Conservation (phyloP, 2,329 filamentous ascomycete species). For the Fusarium marasasianum region DNA sequence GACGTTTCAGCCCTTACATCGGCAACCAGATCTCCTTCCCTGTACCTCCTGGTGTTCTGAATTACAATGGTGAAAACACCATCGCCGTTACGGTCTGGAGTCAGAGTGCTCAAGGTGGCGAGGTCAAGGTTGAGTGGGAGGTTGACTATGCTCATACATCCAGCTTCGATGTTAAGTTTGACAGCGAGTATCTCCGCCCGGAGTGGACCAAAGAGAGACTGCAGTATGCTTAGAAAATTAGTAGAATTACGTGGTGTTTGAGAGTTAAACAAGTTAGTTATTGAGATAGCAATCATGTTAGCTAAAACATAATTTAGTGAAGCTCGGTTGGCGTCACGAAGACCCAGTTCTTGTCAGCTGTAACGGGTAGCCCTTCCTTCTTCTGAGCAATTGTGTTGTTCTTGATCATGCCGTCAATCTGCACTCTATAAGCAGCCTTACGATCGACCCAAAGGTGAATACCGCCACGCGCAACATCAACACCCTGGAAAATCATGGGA, state of each 20-base stretch:
- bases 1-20: constrained; percentile 67
- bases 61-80: constrained; percentile 67
- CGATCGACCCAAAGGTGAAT: constrained; percentile 55
- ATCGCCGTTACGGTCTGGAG: constrained; percentile 69
- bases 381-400: constrained; percentile 48
- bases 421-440: constrained; percentile 46
- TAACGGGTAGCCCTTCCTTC: constrained; percentile 49
- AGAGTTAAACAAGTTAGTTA: background rate
- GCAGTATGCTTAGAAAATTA: constrained; percentile 44
- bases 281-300: background rate
- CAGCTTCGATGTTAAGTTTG: constrained; percentile 61
- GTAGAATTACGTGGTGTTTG: background rate
- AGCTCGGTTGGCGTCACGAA: constrained; percentile 53
- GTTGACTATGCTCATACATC: constrained; percentile 64
- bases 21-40: constrained; percentile 70
- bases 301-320: background rate
- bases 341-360: constrained; percentile 57
- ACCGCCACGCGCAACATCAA: constrained; percentile 53
- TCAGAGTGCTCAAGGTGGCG: constrained; percentile 61
- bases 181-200: constrained; percentile 59
- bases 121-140: constrained; percentile 59
- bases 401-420: constrained; percentile 51
- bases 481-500: constrained; percentile 56
- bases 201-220: constrained; percentile 56
- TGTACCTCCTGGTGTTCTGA: constrained; percentile 66